Percentiles rank a stretch among this genome's conserved stretches.
phyloP scores from a whole-genome alignment of 495 filamentous ascomycete species.

The Neurospora sp. region DNA sequence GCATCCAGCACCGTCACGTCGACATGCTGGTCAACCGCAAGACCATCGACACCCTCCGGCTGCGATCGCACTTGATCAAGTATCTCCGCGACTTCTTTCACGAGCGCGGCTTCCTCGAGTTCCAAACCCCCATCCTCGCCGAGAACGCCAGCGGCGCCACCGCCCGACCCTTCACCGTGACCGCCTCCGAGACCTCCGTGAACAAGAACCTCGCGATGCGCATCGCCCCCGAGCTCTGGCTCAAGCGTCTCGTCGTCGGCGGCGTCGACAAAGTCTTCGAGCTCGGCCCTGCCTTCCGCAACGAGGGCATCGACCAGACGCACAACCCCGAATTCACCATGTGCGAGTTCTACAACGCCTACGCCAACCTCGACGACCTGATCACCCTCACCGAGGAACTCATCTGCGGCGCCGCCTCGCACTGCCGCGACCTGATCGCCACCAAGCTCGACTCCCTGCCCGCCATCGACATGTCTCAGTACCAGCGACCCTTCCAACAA shows the following conservation, averaged over 20 bases:
- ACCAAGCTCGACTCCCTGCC: conserved; percentile 38
- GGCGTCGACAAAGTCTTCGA: conserved; percentile 91
- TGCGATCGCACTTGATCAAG: conserved; percentile 65
- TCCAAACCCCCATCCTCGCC: conserved; percentile 80
- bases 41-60: conserved; percentile 55
- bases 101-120: conserved; percentile 64
- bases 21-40: conserved; percentile 66
- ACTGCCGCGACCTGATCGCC: conserved; percentile 40
- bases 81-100: conserved; percentile 65
- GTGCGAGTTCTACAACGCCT: conserved; percentile 92
- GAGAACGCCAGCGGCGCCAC: conserved; percentile 68
- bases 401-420: conserved; percentile 46
- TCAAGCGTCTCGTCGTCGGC: conserved; percentile 93
- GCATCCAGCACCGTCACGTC: conserved; percentile 61
- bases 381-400: conserved; percentile 64
- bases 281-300: conserved; percentile 83
- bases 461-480: conserved; percentile 35
- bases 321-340: conserved; percentile 98
- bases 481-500: conserved; percentile 40
- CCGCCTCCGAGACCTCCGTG: conserved; percentile 54
- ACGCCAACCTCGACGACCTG: conserved; percentile 66
- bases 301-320: conserved; percentile 91
- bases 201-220: conserved; percentile 60
- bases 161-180: conserved; percentile 76
- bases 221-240: conserved; percentile 87